Conservation (phyloP, 2,329 filamentous ascomycete genomes). For the Nemania sp. region DNA sequence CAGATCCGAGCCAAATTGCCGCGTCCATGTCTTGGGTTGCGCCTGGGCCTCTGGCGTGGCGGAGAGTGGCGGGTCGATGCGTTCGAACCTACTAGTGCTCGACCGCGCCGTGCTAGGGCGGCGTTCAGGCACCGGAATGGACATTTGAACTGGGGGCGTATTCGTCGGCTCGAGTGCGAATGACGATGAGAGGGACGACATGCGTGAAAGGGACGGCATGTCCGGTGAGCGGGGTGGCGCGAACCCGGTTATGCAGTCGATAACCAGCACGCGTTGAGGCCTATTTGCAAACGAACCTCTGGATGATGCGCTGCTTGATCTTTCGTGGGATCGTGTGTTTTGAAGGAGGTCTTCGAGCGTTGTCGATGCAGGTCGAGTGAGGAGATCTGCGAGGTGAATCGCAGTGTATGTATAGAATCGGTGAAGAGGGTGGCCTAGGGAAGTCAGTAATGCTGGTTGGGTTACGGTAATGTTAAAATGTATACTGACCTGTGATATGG, state of each 20-base stretch:
- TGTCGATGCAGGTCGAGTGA: slow-evolving; percentile 49
- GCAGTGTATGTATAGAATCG: slow-evolving; percentile 65
- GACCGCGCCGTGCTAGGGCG: slow-evolving; percentile 38
- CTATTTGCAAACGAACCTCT: slow-evolving; percentile 34
- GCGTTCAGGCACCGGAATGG: slow-evolving; percentile 32
- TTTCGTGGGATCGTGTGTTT: slow-evolving; percentile 15
- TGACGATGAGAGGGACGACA: slow-evolving; percentile 45
- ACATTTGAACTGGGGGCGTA: slow-evolving; percentile 32
- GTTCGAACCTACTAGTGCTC: slow-evolving; percentile 35
- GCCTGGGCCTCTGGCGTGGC: slow-evolving; percentile 50
- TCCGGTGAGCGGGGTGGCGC: slow-evolving; percentile 49
- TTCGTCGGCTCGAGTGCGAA: slow-evolving; percentile 39
- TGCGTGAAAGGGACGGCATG: slow-evolving; percentile 54
- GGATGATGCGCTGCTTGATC: slow-evolving; percentile 23
- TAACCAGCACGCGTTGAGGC: slow-evolving; percentile 57
- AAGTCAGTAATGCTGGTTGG: slow-evolving; percentile 16
- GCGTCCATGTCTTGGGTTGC: slow-evolving; percentile 59
- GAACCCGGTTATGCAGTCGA: slow-evolving; percentile 66
- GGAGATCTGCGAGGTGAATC: slow-evolving; percentile 62
- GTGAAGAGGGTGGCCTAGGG: slow-evolving; percentile 63
- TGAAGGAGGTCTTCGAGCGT: slow-evolving; percentile 27
- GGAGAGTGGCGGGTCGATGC: slow-evolving; percentile 34
- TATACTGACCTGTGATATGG: slow-evolving; percentile 51
- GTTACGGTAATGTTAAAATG: neutral
- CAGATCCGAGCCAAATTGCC: slow-evolving; percentile 66